These are phyloP conservation scores for Acrodontium crateriforme DNA, from an alignment of 2,329 filamentous ascomycete genomes.

Conservation along the genomic window DNA sequence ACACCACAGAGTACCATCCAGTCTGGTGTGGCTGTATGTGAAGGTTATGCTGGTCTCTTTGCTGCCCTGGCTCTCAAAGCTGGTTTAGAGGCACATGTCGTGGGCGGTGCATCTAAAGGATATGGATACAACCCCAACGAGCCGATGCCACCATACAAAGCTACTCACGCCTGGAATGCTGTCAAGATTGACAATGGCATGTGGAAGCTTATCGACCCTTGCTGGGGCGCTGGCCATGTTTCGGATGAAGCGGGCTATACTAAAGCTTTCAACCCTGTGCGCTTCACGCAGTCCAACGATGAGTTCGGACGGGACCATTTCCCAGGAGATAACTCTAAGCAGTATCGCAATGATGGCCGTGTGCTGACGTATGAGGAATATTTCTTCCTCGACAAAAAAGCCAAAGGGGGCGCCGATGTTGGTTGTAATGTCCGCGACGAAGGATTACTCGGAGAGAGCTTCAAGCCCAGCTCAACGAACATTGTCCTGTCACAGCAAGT, in stretches of 20 bases:
- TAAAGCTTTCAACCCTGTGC: constrained; percentile 50
- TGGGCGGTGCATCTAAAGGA: constrained; percentile 76
- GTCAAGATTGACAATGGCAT: constrained; percentile 68
- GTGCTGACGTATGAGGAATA: constrained; percentile 70
- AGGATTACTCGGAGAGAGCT: constrained; percentile 40
- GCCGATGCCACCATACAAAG: constrained; percentile 45
- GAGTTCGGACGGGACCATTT: constrained; percentile 73
- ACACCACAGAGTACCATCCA: constrained; percentile 61
- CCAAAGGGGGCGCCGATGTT: constrained; percentile 31
- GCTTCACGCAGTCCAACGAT: constrained; percentile 55
- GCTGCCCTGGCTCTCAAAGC: constrained; percentile 62
- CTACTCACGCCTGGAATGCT: constrained; percentile 83
- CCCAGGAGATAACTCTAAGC: constrained; percentile 51
- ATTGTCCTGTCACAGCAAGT: constrained; percentile 45
- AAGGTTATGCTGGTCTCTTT: constrained; percentile 79
- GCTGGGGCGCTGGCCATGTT: constrained; percentile 79
- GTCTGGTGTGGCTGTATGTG: constrained; percentile 73
- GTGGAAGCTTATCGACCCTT: constrained; percentile 86
- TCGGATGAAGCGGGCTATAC: constrained; percentile 46
- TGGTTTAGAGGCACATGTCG: constrained; percentile 62
- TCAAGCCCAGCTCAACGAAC: constrained; percentile 46
- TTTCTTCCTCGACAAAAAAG: constrained; percentile 42
- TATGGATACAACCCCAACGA: constrained; percentile 59
- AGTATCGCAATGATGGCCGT: constrained; percentile 62
- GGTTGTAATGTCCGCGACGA: constrained; percentile 33